Conservation (phyloP, 257 asterid species). For the Salvia hispanica region DNA sequence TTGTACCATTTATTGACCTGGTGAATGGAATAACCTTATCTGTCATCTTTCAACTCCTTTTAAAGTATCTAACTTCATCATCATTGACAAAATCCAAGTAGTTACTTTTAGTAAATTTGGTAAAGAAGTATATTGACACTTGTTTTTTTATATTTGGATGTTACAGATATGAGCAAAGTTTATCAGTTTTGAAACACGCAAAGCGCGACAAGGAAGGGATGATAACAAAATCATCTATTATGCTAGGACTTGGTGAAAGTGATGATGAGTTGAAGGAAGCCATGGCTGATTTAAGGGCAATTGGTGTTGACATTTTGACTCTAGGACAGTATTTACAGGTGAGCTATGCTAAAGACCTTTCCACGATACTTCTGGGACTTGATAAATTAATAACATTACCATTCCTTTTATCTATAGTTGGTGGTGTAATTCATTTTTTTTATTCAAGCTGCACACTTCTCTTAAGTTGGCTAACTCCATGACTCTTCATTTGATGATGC, state of each 20-base stretch:
- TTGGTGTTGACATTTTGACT: constrained; percentile 88
- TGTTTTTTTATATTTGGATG: constrained; percentile 22
- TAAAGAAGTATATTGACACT: not conserved
- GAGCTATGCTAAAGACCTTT: constrained; percentile 27
- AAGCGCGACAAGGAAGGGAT: constrained; percentile 77
- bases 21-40: not conserved
- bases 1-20: not conserved
- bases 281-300: constrained; percentile 89
- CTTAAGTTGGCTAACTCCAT: not conserved
- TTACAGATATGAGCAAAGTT: constrained; percentile 87
- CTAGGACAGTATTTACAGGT: constrained; percentile 97
- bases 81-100: not conserved
- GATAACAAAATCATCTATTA: constrained; percentile 89
- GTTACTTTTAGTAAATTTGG: too few species aligned
- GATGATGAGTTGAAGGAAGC: constrained; percentile 88
- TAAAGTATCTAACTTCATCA: constrained; percentile 11
- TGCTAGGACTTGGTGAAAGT: constrained; percentile 98
- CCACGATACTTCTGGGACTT: not conserved
- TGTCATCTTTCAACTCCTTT: not conserved
- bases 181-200: constrained; percentile 87
- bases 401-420: constrained; percentile 9
- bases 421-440: constrained; percentile 12
- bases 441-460: constrained; percentile 11
- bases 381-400: not conserved
- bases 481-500: not conserved